Conservation (phyloP, 2,329 filamentous ascomycete species). For the Fulvia fulva region DNA sequence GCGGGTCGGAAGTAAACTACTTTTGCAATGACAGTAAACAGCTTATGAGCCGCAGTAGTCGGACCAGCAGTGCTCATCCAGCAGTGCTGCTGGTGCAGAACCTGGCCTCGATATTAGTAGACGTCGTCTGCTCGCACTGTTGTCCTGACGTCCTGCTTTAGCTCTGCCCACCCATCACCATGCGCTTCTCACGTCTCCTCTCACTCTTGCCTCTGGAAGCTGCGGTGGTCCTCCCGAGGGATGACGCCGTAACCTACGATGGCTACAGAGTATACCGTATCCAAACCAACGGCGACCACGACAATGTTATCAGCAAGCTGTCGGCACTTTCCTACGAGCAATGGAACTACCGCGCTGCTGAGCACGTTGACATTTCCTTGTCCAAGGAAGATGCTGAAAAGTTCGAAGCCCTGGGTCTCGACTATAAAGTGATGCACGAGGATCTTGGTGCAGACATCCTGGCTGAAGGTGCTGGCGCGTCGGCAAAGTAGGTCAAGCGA, state of each 20-base stretch:
- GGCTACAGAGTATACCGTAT: slow-evolving; percentile 17
- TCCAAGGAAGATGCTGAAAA: slow-evolving; percentile 8
- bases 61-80: too few relatives aligned
- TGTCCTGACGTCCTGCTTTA: background rate
- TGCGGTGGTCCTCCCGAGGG: slow-evolving; percentile 10
- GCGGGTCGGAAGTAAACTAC: background rate
- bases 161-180: background rate
- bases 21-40: background rate
- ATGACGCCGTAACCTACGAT: slow-evolving; percentile 14
- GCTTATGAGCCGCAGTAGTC: background rate
- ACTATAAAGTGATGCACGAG: slow-evolving; percentile 18
- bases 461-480: slow-evolving; percentile 8
- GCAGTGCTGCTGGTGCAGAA: background rate
- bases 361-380: slow-evolving; percentile 20
- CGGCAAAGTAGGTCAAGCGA: slow-evolving; percentile 10
- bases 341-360: slow-evolving; percentile 13
- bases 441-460: slow-evolving; percentile 22
- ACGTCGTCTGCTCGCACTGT: background rate
- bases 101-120: background rate
- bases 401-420: slow-evolving; percentile 18
- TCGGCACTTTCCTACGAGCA: slow-evolving; percentile 16
- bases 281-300: slow-evolving; percentile 11
- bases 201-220: slow-evolving; percentile 13
- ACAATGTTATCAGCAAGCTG: slow-evolving; percentile 8
- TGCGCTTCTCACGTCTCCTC: slow-evolving; percentile 9